phyloP scores from a whole-genome alignment of 2,329 filamentous ascomycete species.

The Teratosphaeria zuluensis region DNA sequence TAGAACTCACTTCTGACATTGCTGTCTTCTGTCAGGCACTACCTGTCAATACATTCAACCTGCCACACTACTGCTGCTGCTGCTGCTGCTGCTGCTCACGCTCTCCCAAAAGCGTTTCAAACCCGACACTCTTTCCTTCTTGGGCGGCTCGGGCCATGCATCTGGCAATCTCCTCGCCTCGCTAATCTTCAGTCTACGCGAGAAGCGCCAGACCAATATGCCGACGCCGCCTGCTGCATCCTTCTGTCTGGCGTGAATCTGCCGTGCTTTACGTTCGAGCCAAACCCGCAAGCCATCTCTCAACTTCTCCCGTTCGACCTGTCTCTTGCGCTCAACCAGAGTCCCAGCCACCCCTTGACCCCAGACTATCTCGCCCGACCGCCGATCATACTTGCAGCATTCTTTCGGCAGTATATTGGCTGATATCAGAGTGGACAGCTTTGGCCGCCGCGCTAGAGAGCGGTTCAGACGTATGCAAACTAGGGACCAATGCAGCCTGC shows the following conservation, averaged over 20 bases:
- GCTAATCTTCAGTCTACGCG: slow-evolving; percentile 34
- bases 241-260: slow-evolving; percentile 27
- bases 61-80: background rate
- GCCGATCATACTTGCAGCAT: slow-evolving; percentile 35
- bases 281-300: slow-evolving; percentile 58
- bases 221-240: slow-evolving; percentile 31
- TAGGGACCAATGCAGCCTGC: slow-evolving; percentile 53
- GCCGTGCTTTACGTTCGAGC: slow-evolving; percentile 40
- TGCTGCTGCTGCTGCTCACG: slow-evolving; percentile 24
- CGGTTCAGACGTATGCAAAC: slow-evolving; percentile 57
- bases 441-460: slow-evolving; percentile 50
- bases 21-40: background rate
- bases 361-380: slow-evolving; percentile 27
- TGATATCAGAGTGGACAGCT: slow-evolving; percentile 50
- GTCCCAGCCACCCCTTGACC: slow-evolving; percentile 43
- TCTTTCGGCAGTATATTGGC: slow-evolving; percentile 57
- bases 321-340: slow-evolving; percentile 52
- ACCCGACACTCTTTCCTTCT: slow-evolving; percentile 34
- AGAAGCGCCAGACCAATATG: slow-evolving; percentile 32
- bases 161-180: slow-evolving; percentile 3
- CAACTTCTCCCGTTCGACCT: slow-evolving; percentile 56
- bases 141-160: slow-evolving; percentile 8
- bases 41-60: background rate
- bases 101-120: slow-evolving; percentile 59
- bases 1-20: background rate